These are phyloP conservation scores for Ceratocystis ficicola DNA, from an alignment of 2,329 filamentous ascomycete species.

Conservation along the genomic window DNA sequence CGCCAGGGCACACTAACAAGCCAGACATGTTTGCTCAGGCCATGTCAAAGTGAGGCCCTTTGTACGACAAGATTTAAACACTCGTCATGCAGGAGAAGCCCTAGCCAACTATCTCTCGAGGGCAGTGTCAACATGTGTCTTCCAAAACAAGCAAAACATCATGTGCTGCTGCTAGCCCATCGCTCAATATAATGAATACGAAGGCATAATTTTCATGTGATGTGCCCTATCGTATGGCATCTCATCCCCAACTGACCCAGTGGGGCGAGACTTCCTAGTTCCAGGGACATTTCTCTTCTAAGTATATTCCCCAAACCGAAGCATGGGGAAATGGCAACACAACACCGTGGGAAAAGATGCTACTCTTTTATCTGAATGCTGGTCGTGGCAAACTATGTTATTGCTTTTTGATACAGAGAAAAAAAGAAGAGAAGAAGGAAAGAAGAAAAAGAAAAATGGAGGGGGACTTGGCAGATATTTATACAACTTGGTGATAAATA, in stretches of 20 bases:
- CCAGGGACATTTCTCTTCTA: constrained; percentile 23
- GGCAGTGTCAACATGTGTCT: not conserved
- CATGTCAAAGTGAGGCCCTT: not conserved
- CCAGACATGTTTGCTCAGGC: not conserved
- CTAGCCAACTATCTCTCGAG: no score
- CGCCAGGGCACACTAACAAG: not conserved
- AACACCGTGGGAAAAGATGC: constrained; percentile 21
- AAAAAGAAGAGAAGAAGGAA: constrained; percentile 21
- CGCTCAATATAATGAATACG: not conserved
- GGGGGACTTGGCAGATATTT: constrained; percentile 12
- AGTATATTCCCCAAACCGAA: constrained; percentile 21
- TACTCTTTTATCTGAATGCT: constrained; percentile 18
- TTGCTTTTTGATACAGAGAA: constrained; percentile 23
- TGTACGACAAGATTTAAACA: not conserved
- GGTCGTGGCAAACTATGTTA: constrained; percentile 23
- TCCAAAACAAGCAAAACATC: no score
- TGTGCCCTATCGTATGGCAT: constrained; percentile 23
- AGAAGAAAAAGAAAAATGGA: constrained; percentile 16
- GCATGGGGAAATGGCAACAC: constrained; percentile 22
- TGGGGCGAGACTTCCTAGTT: constrained; percentile 23
- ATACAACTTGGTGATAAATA: constrained; percentile 4
- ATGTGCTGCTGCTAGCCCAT: not conserved
- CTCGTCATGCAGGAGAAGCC: not conserved
- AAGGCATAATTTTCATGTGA: constrained; percentile 1
- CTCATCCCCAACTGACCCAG: constrained; percentile 22